Conservation (phyloP, 2,329 filamentous ascomycete genomes). For the Colletotrichum caudatum region DNA sequence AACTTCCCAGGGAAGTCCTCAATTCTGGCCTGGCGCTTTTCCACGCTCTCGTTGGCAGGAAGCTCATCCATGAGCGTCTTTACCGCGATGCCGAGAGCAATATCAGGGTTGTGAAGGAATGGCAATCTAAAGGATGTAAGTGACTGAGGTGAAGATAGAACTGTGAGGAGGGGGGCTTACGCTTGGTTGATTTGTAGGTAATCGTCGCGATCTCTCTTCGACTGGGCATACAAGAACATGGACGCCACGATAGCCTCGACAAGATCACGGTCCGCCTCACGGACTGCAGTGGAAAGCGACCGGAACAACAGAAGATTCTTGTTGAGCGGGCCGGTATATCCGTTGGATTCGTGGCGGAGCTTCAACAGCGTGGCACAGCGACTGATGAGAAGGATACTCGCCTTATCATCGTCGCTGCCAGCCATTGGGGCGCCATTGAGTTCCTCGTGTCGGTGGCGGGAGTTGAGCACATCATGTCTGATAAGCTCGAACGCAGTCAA, state of each 20-base stretch:
- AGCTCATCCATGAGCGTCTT: constrained; percentile 84
- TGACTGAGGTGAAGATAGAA: constrained; percentile 39
- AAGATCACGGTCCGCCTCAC: constrained; percentile 83
- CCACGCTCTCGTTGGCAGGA: constrained; percentile 66
- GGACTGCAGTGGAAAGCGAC: constrained; percentile 83
- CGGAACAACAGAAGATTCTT: constrained; percentile 89
- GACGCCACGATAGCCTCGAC: constrained; percentile 85
- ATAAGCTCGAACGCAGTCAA: constrained; percentile 89
- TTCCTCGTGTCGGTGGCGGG: constrained; percentile 69
- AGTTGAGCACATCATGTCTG: constrained; percentile 81
- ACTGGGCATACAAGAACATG: constrained; percentile 85
- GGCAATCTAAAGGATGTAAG: constrained; percentile 64
- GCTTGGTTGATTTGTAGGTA: constrained; percentile 76
- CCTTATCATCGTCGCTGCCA: constrained; percentile 77
- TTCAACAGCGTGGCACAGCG: constrained; percentile 86
- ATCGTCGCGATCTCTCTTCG: constrained; percentile 76
- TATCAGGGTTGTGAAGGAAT: constrained; percentile 77
- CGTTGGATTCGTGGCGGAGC: constrained; percentile 84
- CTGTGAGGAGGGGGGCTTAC: constrained; percentile 60
- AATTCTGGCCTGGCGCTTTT: constrained; percentile 59
- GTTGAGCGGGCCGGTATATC: constrained; percentile 94
- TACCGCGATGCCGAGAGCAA: constrained; percentile 81
- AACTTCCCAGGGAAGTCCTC: constrained; percentile 64
- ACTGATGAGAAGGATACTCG: constrained; percentile 84
- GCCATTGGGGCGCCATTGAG: constrained; percentile 68